Base-by-base conservation (phyloP, 495 filamentous ascomycete species). In the Trichocladium uniseriatum region DNA sequence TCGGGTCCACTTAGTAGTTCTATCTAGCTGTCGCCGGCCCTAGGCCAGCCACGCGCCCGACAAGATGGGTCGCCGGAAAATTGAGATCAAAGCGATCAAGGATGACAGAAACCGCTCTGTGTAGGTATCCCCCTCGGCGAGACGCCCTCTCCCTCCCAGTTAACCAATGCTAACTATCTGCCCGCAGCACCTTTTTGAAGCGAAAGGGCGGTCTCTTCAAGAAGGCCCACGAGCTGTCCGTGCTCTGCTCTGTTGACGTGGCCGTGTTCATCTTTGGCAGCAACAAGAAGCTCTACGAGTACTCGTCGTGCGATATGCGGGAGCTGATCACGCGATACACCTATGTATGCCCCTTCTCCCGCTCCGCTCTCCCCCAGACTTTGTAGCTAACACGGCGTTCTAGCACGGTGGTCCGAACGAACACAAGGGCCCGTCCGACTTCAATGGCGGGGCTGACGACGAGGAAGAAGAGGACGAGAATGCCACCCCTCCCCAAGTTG, bases 41-140 rank as follows among this genome's bases (percentile, higher is more conserved):
- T 16, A 15, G 14, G 37, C 5, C 53, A 24, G 32, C 43, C 24
- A 18, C 49, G 43, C 44, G 29, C 18, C 47, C 46, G 56, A 46
- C 73, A 69, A 60, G 36, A 82, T 82, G 79, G 79, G 79, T 56
- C 72, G 79, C 58, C 77, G 79, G 74, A 82, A 82, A 83, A 98
- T 98, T 66, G 92, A 96, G 73, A 98, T 98, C 78, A 97, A 97
- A 74, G 86, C 94, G 47, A 98, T 98, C 77, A 95, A 95, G 73
- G 92, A 98, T 81, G 92, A 98, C 67, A 80, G 92, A 62, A 98
- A 98, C 64, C 89, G 92, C 63, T 96, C 91, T 55, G 92, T 95
- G 91, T 96, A 87, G 74, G 90, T 78, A 53, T 38, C 37, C 52
- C 45, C 29, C 29, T n/a, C n/a, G n/a, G n/a, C n/a, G n/a, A 2